These are phyloP conservation scores for Aspergillus awamori DNA, from an alignment of 2,329 filamentous ascomycete species.

Conservation along the genomic window DNA sequence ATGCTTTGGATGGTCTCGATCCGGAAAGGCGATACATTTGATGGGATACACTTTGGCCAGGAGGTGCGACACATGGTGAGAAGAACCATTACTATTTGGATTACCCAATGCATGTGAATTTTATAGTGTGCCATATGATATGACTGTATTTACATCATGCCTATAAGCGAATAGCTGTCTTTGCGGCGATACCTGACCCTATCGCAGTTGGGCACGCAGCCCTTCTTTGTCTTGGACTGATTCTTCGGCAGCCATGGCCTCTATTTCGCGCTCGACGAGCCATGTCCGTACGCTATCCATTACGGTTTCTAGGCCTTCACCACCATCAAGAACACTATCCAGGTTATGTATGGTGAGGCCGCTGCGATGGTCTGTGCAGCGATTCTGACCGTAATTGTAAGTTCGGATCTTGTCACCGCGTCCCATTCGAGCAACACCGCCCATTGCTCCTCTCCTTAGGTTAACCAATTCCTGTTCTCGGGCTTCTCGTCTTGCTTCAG, in stretches of 20 bases:
- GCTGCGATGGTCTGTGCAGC: constrained; percentile 86
- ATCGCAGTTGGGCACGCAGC: constrained; percentile 8
- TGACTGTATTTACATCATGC: neutral
- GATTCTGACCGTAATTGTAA: constrained; percentile 78
- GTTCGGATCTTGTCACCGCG: constrained; percentile 92
- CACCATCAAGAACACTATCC: constrained; percentile 76
- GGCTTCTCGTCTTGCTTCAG: constrained; percentile 76
- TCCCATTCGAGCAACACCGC: constrained; percentile 76
- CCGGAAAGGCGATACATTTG: constrained; percentile 83
- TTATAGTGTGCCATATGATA: neutral
- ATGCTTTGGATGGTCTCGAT: constrained; percentile 76
- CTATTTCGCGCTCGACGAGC: constrained; percentile 74
- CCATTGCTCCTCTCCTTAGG: constrained; percentile 76
- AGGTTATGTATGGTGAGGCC: constrained; percentile 79
- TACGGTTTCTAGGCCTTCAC: constrained; percentile 70
- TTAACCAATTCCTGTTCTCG: constrained; percentile 77
- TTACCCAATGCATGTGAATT: neutral
- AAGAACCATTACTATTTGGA: neutral
- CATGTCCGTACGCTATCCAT: constrained; percentile 78
- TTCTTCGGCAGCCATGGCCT: constrained; percentile 67
- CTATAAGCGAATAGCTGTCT: neutral
- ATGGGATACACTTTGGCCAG: constrained; percentile 11
- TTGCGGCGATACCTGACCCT: constrained; percentile 14
- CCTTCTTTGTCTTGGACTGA: constrained; percentile 46
- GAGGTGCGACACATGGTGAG: neutral